Base-by-base conservation (phyloP, 2,329 filamentous ascomycete genomes). In the Lizonia empirigonia region DNA sequence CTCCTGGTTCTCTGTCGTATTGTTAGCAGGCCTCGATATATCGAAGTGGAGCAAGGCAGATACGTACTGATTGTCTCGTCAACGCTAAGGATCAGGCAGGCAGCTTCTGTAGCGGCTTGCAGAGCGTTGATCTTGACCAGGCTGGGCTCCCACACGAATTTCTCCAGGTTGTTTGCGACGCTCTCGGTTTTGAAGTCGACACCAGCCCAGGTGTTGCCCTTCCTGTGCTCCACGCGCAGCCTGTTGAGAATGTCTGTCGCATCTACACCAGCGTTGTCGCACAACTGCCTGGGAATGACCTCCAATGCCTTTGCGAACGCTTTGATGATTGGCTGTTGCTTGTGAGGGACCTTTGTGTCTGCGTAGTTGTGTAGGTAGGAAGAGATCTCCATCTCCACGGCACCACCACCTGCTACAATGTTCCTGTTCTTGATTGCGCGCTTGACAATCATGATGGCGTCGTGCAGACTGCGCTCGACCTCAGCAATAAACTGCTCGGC, bases 361-460 rank as follows among this genome's bases (percentile, higher is more conserved):
- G 95, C 94, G 68, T 89, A 97, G 64, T 84, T 83, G 80, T 97
- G 92, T 58, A 99, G 85, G 77, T 96, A 95, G 30, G 91, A 89
- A 6, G 92, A 97, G 44, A 97, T 77, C 75, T 97, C 94, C 93
- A 99, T 97, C 81, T 99, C 94, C 67, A 83, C 86, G 15, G 94
- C 93, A 72, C 94, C 94, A 65, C 94, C 94, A 66, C 94, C 94
- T 36, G 92, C 94, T 20, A 99, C 94, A 61, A 99, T 96, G 71
- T 85, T 89, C 70, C 88, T 88, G 81, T 97, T 96, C 80, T 90
- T 91, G 76, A 97, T 91, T 22, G 94, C 91, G 56, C 95, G 91
- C 85, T 97, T 97, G 71, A 99, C 94, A 69, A 99, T 96, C 94
- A 99, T 99, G 77, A 99, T 97, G 65, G 94, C 94, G 70, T 99